These are phyloP conservation scores for Kodamaea ohmeri DNA, from an alignment of 1,139 yeast genomes.

Conservation along the genomic window DNA sequence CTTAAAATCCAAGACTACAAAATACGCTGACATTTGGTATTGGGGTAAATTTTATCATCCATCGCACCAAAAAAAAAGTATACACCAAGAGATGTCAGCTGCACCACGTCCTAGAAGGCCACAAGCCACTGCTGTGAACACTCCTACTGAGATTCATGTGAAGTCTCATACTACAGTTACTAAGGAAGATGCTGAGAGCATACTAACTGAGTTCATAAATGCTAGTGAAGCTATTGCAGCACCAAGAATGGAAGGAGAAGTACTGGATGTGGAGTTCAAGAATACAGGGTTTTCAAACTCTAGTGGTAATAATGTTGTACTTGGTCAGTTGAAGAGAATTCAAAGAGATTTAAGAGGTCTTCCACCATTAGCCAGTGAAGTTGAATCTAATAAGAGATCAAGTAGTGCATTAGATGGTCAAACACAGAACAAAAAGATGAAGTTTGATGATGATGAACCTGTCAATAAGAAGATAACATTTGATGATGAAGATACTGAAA, in stretches of 20 bases:
- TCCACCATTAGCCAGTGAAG: conserved; percentile 52
- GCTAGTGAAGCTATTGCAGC: conserved; percentile 24
- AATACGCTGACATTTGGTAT: conserved; percentile 5
- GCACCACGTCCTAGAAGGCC: conserved; percentile 31
- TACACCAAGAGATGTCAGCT: conserved; percentile 13
- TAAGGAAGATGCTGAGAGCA: conserved; percentile 43
- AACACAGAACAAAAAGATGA: conserved; percentile 25
- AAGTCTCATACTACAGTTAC: conserved; percentile 26
- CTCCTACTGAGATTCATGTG: conserved; percentile 47
- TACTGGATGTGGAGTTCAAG: conserved; percentile 11
- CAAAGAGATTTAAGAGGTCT: conserved; percentile 74
- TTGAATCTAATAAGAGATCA: conserved; percentile 16
- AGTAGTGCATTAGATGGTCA: conserved; percentile 18
- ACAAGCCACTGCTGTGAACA: conserved; percentile 45
- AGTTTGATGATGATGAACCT: conserved; percentile 27
- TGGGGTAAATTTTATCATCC: conserved; percentile 9
- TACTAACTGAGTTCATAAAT: conserved; percentile 46
- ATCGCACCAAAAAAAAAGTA: conserved; percentile 11
- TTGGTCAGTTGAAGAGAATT: conserved; percentile 62
- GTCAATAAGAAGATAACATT: conserved; percentile 13
- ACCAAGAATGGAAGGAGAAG: conserved; percentile 12
- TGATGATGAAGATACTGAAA: conserved; percentile 16
- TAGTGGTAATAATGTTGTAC: conserved; percentile 31
- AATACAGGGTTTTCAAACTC: conserved; percentile 23
- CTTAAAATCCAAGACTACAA: conserved; percentile 6